A percentile compares a stretch with the other conserved stretches of the same genome.
These are phyloP conservation scores for Candida sp. DNA, from an alignment of 1,139 yeast genomes.

Conservation along the genomic window DNA sequence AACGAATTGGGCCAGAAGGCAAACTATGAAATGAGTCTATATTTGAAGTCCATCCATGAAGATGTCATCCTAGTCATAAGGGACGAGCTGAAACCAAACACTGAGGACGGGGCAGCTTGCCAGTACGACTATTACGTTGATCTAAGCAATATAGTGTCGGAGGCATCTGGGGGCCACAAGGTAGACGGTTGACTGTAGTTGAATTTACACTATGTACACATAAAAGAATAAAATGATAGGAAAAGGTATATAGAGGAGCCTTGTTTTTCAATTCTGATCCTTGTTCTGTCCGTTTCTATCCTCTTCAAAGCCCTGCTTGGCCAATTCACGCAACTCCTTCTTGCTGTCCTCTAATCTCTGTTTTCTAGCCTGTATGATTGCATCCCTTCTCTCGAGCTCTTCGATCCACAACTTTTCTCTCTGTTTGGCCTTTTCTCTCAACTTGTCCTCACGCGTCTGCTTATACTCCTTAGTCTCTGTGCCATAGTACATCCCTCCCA, in stretches of 20 bases:
- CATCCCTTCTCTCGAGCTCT: slow-evolving; percentile 85
- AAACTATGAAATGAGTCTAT: slow-evolving; percentile 5
- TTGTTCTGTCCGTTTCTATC: slow-evolving; percentile 13
- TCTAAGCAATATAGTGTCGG: background rate
- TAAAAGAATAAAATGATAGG: background rate
- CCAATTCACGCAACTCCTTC: slow-evolving; percentile 41
- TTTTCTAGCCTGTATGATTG: slow-evolving; percentile 68
- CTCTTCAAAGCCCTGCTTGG: slow-evolving; percentile 42
- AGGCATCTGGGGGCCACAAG: background rate
- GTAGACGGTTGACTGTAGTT: background rate
- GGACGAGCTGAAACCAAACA: background rate
- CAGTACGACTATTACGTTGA: slow-evolving; percentile 3
- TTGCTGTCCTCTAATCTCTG: slow-evolving; percentile 43
- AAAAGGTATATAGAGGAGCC: too few species aligned
- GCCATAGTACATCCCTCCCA: slow-evolving; percentile 75
- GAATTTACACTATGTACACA: background rate
- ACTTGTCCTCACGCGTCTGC: slow-evolving; percentile 60
- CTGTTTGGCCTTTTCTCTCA: slow-evolving; percentile 76
- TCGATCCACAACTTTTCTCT: slow-evolving; percentile 92
- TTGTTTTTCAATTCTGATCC: background rate
- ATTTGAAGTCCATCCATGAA: slow-evolving; percentile 5
- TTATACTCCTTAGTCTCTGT: slow-evolving; percentile 42
- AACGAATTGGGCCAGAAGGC: slow-evolving; percentile 8
- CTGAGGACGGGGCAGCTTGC: background rate
- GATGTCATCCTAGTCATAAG: slow-evolving; percentile 4